Evolutionary conservation across 768 basidiomycete species (phyloP), one percentile per base, ranked within the genome.

Genomic region (Trametes coccinea): DNA sequence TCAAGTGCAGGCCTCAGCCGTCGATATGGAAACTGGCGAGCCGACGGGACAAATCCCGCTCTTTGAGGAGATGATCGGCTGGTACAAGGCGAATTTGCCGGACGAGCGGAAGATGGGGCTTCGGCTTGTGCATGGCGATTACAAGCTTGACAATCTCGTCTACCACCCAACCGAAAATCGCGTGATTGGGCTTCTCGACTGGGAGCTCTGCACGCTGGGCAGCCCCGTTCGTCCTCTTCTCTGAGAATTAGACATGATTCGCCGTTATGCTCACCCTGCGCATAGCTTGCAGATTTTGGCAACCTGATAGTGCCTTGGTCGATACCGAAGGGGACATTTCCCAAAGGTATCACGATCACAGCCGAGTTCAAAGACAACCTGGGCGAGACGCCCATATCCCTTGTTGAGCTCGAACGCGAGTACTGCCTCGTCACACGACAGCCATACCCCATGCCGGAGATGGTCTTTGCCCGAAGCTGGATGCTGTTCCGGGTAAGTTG

Each of bases 171-270:
- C 88, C 0, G 89, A 98, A 74, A 93, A 95, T 61, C 80, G 84
- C 44, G 95, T 98, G 3, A 94, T 98, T 64, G 96, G 93, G 6
- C 93, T 99, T 39, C 75, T 99, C 52, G 96, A 99, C 70, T 99
- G 96, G 96, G 96, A 99, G 72, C 77, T 99, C 30, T 97, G 93
- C 70, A 98, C 96, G 0, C 82, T 99, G 10, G 95, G 94, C 5
- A 93, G 90, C 70, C 92, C 93, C 37, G 90, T 94, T 71, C 14
- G 86, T 76, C 16, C 6, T 29, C 40, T 2, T n/a, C n/a, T 29
- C 51, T 29, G 11, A 22, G 1, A 22, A 22, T 22, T 37, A 37
- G 5, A 3, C n/a, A 29, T 41, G 29, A 59, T 10, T 2, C n/a
- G 48, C 8, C 22, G 31, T 17, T 13, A 22, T 6, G 34, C 34